Conservation (phyloP, 345 rosid genomes). For the Laguncularia racemosa region DNA sequence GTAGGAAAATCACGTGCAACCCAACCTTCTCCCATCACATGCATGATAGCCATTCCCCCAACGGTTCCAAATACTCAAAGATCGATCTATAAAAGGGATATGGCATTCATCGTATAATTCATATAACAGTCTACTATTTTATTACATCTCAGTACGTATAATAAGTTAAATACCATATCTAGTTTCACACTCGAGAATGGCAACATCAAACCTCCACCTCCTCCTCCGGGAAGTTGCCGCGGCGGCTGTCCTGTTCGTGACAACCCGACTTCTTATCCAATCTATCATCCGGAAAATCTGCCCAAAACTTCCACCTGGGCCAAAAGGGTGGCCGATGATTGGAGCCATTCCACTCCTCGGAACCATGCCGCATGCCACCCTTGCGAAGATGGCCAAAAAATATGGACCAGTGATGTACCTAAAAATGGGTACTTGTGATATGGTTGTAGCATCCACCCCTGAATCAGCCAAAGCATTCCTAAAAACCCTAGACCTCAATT, state of each 20-base stretch:
- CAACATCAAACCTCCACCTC: background rate
- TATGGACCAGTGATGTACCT: conserved; percentile 52
- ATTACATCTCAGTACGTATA: too few relatives aligned
- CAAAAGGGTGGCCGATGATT: conserved; percentile 48
- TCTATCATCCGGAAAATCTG: conserved; percentile 3
- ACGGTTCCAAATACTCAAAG: too few relatives aligned
- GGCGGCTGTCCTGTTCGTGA: conserved; percentile 19
- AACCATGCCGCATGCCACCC: conserved; percentile 41
- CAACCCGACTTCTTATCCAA: conserved; percentile 15
- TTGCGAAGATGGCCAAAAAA: conserved; percentile 42
- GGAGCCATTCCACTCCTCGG: conserved; percentile 54
- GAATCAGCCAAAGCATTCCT: conserved; percentile 48
- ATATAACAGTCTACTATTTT: too few relatives aligned
- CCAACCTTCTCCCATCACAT: too few relatives aligned
- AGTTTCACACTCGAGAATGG: too few relatives aligned
- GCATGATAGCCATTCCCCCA: too few relatives aligned
- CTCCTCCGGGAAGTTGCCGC: conserved; percentile 13
- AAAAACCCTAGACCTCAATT: conserved; percentile 42
- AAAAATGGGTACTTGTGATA: conserved; percentile 39
- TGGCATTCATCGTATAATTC: too few relatives aligned
- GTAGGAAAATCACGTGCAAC: too few relatives aligned
- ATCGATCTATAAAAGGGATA: too few relatives aligned
- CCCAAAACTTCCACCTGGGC: conserved; percentile 36
- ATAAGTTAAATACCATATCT: too few relatives aligned
- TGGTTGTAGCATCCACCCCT: conserved; percentile 55